Conservation (phyloP, 495 filamentous ascomycete genomes). For the Podospora didyma region DNA sequence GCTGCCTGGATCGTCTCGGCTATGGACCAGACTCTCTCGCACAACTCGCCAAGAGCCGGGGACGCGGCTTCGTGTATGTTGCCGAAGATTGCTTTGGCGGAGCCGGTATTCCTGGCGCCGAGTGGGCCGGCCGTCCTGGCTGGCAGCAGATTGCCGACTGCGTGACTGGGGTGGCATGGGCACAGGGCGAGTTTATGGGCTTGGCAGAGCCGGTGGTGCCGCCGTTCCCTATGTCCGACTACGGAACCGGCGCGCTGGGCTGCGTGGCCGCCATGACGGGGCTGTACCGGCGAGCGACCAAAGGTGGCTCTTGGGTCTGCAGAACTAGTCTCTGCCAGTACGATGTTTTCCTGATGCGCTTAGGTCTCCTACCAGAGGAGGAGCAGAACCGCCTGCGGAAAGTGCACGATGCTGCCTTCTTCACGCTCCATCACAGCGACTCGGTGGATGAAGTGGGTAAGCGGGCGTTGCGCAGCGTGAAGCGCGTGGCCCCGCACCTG, state of each 20-base stretch:
- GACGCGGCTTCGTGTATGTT: conserved; percentile 64
- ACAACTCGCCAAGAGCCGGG: conserved; percentile 44
- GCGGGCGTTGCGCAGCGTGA: conserved; percentile 61
- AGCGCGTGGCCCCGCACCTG: conserved; percentile 45
- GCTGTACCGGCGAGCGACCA: conserved; percentile 56
- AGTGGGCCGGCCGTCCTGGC: conserved; percentile 47
- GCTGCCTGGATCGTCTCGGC: conserved; percentile 60
- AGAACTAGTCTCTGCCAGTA: conserved; percentile 57
- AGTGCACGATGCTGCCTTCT: conserved; percentile 55
- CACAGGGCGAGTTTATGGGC: conserved; percentile 70
- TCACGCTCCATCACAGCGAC: conserved; percentile 62
- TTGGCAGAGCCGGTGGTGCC: conserved; percentile 66
- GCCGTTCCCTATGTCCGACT: conserved; percentile 78
- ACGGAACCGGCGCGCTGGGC: conserved; percentile 67
- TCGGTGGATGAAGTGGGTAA: conserved; percentile 70
- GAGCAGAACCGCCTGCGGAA: conserved; percentile 54
- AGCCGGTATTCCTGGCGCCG: conserved; percentile 27
- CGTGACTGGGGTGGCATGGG: conserved; percentile 62
- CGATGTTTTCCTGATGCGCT: conserved; percentile 61
- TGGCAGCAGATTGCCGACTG: conserved; percentile 61
- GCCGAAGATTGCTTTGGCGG: conserved; percentile 70
- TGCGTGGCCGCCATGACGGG: conserved; percentile 60
- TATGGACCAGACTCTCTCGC: conserved; percentile 53
- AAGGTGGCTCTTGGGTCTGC: conserved; percentile 63
- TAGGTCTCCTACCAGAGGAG: conserved; percentile 55